Base-by-base conservation (phyloP, 495 filamentous ascomycete species). In the Pyronema omphalodes region DNA sequence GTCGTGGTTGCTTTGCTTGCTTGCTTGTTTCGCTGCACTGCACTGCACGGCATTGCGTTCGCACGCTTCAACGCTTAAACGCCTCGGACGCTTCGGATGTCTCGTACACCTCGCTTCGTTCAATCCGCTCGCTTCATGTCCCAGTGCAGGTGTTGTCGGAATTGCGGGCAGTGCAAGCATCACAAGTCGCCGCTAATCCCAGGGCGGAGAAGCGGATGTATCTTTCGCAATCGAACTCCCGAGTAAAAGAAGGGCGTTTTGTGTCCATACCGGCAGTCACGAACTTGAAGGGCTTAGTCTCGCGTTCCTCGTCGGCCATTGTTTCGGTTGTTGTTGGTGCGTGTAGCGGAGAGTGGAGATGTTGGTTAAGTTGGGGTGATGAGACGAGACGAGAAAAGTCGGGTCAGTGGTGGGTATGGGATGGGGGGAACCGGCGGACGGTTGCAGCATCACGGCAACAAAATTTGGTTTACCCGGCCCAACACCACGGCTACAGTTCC, bases 201-300 rank as follows among this genome's bases (percentile, higher is more conserved):
- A 47, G 44, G 18, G 44, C 44, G 44, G 44, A 47, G 44, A 23
- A 47, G n/a, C 17, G 44, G 44, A 47, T 47, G 44, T 23, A 29
- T 29, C 23, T 29, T 29, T 29, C 23, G 23, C 23, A 29, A 29
- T 29, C 23, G 23, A 29, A 29, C 23, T 29, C 23, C 23, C 23
- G 23, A 5, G 23, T 29, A 29, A 29, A 29, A 9, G 17, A 36
- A 34, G 47, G 60, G 56, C 57, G 58, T 57, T 57, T 37, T 33
- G 55, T 40, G 52, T 23, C 64, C 86, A 74, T 80, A 94, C 89
- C 91, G 51, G 63, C 63, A 73, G 91, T 96, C 60, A 96, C 91
- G 74, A 95, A 96, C 82, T 99, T 99, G 83, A 99, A 99, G 71
- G 91, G 91, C 80, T 93, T 99, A 70, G 88, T 94, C 71, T 84